Percentiles rank a stretch among this genome's conserved stretches.
These are phyloP conservation scores for Ephemerocybe angulata DNA, from an alignment of 768 basidiomycete genomes.

Conservation along the genomic window DNA sequence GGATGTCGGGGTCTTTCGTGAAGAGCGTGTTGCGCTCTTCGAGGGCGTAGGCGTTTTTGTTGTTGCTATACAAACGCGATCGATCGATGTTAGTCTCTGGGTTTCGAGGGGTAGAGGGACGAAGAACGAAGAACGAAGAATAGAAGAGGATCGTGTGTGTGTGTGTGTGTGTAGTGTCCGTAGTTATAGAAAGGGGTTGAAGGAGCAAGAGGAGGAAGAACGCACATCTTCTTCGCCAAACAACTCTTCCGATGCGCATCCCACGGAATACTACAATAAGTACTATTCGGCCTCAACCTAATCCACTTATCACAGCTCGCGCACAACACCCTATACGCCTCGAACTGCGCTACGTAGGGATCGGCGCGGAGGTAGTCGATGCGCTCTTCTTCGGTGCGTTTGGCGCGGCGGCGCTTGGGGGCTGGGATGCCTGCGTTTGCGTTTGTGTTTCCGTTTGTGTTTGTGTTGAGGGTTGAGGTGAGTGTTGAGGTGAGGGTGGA, in stretches of 20 bases:
- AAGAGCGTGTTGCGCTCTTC: conserved; percentile 60
- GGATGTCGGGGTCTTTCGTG: conserved; percentile 63
- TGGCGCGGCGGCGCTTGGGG: conserved; percentile 4
- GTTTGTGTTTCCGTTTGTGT: too few species aligned
- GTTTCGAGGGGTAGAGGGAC: conserved; percentile 16
- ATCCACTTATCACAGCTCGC: conserved; percentile 78
- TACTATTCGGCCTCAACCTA: conserved; percentile 78
- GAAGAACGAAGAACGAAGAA: conserved; percentile 1
- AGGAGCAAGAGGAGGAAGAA: too few species aligned
- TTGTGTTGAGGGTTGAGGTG: too few species aligned
- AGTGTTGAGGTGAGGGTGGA: neutral
- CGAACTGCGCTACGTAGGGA: conserved; percentile 76
- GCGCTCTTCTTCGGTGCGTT: conserved; percentile 52
- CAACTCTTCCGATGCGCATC: conserved; percentile 83
- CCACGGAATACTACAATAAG: conserved; percentile 87
- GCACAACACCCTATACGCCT: conserved; percentile 76
- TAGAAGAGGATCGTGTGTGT: too few species aligned
- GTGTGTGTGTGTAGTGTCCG: too few species aligned
- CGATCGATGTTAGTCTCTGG: too few species aligned
- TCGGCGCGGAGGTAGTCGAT: conserved; percentile 68
- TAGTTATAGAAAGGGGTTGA: too few species aligned
- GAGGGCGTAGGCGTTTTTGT: conserved; percentile 54
- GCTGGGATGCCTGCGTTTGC: neutral
- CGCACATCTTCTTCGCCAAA: conserved; percentile 72
- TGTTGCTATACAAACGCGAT: too few species aligned